Conservation (phyloP, 2,329 filamentous ascomycete genomes). For the Phialophora expanda region DNA sequence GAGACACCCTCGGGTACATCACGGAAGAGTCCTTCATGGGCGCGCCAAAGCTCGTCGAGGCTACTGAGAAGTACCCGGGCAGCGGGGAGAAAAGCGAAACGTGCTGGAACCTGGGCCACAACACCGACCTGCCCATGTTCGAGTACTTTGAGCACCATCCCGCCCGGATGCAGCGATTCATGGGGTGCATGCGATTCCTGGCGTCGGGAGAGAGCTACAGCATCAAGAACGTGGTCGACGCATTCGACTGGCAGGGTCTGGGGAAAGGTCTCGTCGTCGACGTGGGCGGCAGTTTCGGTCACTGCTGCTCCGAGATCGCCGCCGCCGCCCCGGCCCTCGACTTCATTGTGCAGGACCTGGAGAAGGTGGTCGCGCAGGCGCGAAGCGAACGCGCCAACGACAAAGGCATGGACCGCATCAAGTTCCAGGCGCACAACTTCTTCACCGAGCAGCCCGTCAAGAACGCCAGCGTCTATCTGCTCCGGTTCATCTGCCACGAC, state of each 20-base stretch:
- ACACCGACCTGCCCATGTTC: conserved; percentile 44
- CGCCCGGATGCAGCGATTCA: conserved; percentile 41
- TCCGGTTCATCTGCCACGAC: conserved; percentile 50
- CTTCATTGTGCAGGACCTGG: conserved; percentile 61
- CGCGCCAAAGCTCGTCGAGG: conserved; percentile 37
- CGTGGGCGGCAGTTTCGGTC: conserved; percentile 62
- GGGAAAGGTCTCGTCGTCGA: conserved; percentile 36
- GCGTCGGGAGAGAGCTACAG: conserved; percentile 29
- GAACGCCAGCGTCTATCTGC: conserved; percentile 43
- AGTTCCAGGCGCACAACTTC: conserved; percentile 45
- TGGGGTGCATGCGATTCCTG: conserved; percentile 20
- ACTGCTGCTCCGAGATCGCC: conserved; percentile 62
- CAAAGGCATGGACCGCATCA: conserved; percentile 41
- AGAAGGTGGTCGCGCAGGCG: conserved; percentile 41
- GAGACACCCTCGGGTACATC: conserved; percentile 63
- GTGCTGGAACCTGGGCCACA: conserved; percentile 43
- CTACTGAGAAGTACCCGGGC: conserved; percentile 35
- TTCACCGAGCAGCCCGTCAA: conserved; percentile 45
- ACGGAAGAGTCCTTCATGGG: conserved; percentile 34
- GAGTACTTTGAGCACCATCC: conserved; percentile 41
- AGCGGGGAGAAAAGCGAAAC: conserved; percentile 37
- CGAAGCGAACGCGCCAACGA: conserved; percentile 29
- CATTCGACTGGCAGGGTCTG: conserved; percentile 35
- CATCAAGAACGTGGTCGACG: conserved; percentile 33
- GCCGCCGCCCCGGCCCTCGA: conserved; percentile 56